These are phyloP conservation scores for Neurospora hispaniola DNA, from an alignment of 495 filamentous ascomycete species.

Conservation along the genomic window DNA sequence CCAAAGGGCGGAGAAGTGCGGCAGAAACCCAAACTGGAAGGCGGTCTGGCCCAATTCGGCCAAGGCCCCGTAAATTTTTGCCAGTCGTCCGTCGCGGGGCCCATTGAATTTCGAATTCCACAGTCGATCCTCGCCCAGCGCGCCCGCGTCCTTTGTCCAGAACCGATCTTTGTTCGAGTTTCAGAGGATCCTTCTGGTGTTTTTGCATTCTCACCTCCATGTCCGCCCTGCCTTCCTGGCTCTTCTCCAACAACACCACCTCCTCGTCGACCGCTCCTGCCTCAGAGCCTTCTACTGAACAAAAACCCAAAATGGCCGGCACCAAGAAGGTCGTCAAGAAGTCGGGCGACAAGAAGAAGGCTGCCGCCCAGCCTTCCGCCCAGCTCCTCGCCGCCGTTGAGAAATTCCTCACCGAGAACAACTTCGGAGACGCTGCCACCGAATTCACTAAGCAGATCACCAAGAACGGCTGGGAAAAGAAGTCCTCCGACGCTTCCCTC, in stretches of 20 bases:
- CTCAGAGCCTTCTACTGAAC: neutral
- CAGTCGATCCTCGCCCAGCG: neutral
- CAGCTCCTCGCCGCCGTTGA: constrained; percentile 57
- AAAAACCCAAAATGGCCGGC: constrained; percentile 2
- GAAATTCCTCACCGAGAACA: constrained; percentile 54
- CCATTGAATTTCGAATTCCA: neutral
- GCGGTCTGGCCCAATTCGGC: constrained; percentile 10
- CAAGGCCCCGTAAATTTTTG: constrained; percentile 4
- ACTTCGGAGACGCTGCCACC: constrained; percentile 47
- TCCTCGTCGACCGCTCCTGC: constrained; percentile 3
- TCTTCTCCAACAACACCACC: constrained; percentile 34
- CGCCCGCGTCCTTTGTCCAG: constrained; percentile 1
- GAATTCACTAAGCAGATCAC: constrained; percentile 49
- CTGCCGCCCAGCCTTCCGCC: constrained; percentile 32
- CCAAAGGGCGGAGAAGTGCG: neutral
- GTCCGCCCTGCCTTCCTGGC: constrained; percentile 31
- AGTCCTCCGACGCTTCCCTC: constrained; percentile 25
- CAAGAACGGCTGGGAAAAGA: constrained; percentile 33
- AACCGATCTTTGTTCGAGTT: neutral
- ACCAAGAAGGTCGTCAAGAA: constrained; percentile 19
- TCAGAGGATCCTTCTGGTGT: neutral
- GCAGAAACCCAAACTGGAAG: constrained; percentile 10
- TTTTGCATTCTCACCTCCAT: constrained; percentile 10
- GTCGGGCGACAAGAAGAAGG: constrained; percentile 12
- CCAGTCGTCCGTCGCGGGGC: neutral